Evolutionary conservation across 176 grass and related monocot species (phyloP), one percentile per base, ranked within the genome.

Genomic region (maize (Zea mays)): DNA sequence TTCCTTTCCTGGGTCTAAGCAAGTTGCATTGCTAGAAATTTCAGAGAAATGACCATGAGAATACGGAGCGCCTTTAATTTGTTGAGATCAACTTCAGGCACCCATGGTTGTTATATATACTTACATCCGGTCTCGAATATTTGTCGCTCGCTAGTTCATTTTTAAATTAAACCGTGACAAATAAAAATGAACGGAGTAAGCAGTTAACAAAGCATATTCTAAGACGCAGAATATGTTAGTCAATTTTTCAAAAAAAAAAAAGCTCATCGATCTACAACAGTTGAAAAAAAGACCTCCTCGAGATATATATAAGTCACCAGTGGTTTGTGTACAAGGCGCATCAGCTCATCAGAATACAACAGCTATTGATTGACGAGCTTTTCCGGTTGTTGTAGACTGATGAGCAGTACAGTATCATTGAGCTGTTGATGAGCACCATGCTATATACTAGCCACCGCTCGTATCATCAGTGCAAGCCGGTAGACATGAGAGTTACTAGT

Each of bases 31-130:
- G 35, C 70, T 12, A 16, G 70, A 73, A 73, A n/a, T 36, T 73
- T 73, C 70, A 19, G 8, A 73, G 71, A 73, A 73, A 73, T 38
- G 16, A 20, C 36, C 71, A 56, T 73, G 49, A 54, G 37, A 56
- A 40, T 10, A 15, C 14, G 37, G 27, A 51, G 46, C 27, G 27
- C 27, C 27, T 27, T 27, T 27, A 27, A 27, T 27, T 27, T 27
- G 27, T 27, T 27, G 27, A 27, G 27, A 27, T 27, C 27, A 27
- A 27, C 27, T 27, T 27, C 27, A 27, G 27, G 27, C 27, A 27
- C 27, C n/a, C n/a, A n/a, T n/a, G n/a, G n/a, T n/a, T n/a, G n/a
- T n/a, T n/a, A n/a, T n/a, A n/a, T n/a, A n/a, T n/a, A n/a, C n/a
- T n/a, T n/a, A n/a, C n/a, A n/a, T n/a, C n/a, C n/a, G n/a, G n/a